Conservation (phyloP, 495 filamentous ascomycete genomes). For the Lasiosphaeriaceae sp. region DNA sequence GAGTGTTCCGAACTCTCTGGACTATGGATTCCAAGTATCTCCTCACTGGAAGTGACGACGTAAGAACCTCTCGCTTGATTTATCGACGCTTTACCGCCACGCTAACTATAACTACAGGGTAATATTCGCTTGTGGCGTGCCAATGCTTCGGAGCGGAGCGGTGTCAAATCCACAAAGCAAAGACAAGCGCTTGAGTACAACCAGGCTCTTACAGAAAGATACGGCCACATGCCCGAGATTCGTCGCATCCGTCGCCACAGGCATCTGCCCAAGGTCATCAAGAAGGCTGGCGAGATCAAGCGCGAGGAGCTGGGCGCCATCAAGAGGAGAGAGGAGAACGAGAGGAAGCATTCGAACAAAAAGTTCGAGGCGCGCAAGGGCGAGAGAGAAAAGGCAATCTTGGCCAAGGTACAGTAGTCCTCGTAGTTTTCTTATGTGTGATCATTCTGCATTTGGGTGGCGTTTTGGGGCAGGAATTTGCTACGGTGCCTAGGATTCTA, state of each 20-base stretch:
- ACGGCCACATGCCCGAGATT: constrained; percentile 95
- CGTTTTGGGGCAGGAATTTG: constrained; percentile 7
- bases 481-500: background rate
- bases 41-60: constrained; percentile 80
- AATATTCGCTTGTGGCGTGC: constrained; percentile 91
- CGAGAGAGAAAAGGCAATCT: constrained; percentile 91
- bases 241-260: constrained; percentile 83
- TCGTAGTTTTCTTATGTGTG: background rate
- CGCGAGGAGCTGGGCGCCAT: constrained; percentile 78
- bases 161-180: constrained; percentile 79
- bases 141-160: constrained; percentile 78
- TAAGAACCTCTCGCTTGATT: background rate
- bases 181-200: constrained; percentile 90
- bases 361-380: constrained; percentile 64
- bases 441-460: constrained; percentile 21
- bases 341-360: constrained; percentile 85
- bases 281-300: constrained; percentile 98
- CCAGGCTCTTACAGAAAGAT: constrained; percentile 75
- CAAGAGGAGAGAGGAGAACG: constrained; percentile 89
- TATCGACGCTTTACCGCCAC: background rate
- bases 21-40: constrained; percentile 87
- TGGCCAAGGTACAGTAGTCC: constrained; percentile 66
- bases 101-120: constrained; percentile 40
- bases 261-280: constrained; percentile 88
- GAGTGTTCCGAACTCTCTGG: constrained; percentile 70